Conservation (phyloP, 208 protist species). For the Acanthamoeba polyphaga region DNA sequence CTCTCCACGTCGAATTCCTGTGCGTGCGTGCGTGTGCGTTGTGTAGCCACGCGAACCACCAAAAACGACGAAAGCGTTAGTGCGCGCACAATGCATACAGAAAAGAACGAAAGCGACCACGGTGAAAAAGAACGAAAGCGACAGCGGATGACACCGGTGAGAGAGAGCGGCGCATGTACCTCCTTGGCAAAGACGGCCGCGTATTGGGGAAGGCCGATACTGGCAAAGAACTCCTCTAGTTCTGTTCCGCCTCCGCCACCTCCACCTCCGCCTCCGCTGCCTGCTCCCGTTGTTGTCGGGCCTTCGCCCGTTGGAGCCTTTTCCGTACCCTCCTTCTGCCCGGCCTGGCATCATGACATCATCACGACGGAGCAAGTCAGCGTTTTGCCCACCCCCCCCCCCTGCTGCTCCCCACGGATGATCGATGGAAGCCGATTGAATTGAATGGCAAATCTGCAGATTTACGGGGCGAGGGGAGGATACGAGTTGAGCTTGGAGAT, state of each 20-base stretch:
- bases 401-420: background rate
- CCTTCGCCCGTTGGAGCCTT: background rate
- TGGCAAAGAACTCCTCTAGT: conserved; percentile 32
- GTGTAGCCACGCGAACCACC: background rate
- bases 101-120: background rate
- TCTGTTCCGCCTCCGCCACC: background rate
- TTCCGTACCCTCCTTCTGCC: background rate
- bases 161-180: background rate
- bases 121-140: background rate
- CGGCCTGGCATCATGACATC: background rate
- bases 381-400: background rate
- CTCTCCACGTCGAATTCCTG: conserved; percentile 55
- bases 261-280: too few species aligned
- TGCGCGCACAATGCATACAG: too few species aligned
- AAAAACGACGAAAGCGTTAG: background rate
- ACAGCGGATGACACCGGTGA: background rate
- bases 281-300: background rate
- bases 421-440: background rate
- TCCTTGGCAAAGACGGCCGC: conserved; percentile 33
- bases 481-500: background rate
- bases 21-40: background rate
- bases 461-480: background rate
- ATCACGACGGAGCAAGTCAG: background rate
- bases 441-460: too few species aligned
- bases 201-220: conserved; percentile 40